Base-by-base conservation (phyloP, 2,329 filamentous ascomycete species). In the Fusarium fujikuroi region DNA sequence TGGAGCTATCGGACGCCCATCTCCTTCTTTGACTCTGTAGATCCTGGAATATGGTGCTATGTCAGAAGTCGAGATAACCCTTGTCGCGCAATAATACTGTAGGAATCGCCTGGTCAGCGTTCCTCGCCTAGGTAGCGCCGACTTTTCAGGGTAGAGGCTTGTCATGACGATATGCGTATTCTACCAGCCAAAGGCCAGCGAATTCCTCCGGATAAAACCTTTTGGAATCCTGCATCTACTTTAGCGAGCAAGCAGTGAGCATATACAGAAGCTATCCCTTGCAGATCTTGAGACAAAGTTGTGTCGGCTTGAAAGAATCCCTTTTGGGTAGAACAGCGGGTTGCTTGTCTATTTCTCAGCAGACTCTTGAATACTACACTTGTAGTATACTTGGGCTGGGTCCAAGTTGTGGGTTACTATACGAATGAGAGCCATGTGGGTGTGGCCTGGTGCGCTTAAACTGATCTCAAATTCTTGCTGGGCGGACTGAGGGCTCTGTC, bases 61-160 rank as follows among this genome's bases (percentile, higher is more conserved):
- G 79, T 80, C 82, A 80, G 85, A 87, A 89, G 90, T 92, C 79
- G 90, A 92, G 89, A 84, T 80, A 81, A 84, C 87, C 84, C 81
- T 80, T 80, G 86, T 87, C 86, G 83, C 84, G 85, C 84, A 80
- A 77, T 80, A 82, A 80, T 79, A 81, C 81, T 77, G 76, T 76
- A 76, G 79, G 80, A 81, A 81, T 73, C 77, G 86, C 86, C 87
- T 89, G 86, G 86, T 87, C 88, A 89, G 87, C 87, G 84, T 77
- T 67, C 69, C 72, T 66, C 69, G 63, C 58, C 61, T 60, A 74
- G 70, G 69, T 75, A 76, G 76, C 76, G 78, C 75, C 72, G 77
- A 71, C 72, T 59, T 56, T 40, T 34, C 47, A 60, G 78, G 78
- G 77, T 75, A 63, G 67, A 71, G 76, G 76, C 76, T 65, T 58